These are phyloP conservation scores for Misopates orontium DNA, from an alignment of 257 asterid species.

Conservation along the genomic window DNA sequence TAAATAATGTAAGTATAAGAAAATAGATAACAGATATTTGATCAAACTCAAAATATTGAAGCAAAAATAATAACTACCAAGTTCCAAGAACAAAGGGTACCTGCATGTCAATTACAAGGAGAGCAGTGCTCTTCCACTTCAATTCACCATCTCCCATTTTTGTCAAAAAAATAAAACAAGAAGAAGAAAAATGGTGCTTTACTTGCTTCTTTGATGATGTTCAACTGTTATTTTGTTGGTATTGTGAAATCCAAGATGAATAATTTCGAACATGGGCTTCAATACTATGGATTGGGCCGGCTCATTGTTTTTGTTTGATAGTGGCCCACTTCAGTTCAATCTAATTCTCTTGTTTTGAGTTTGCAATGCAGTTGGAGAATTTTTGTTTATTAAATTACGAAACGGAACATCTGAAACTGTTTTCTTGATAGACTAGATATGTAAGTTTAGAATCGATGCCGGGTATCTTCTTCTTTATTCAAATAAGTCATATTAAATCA, in stretches of 20 bases:
- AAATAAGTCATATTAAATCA: too few relatives aligned
- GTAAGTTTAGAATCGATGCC: too few relatives aligned
- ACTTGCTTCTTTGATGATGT: background rate
- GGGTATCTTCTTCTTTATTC: too few relatives aligned
- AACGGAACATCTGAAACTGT: too few relatives aligned
- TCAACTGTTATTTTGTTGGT: background rate
- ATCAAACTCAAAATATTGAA: background rate
- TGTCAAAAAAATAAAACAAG: too few relatives aligned
- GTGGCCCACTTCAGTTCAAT: constrained; percentile 13
- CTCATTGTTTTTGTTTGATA: background rate
- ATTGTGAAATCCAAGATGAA: background rate
- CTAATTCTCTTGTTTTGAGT: too few relatives aligned
- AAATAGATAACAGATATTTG: background rate
- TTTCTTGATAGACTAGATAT: too few relatives aligned
- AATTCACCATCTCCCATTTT: constrained; percentile 49
- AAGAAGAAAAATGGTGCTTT: background rate
- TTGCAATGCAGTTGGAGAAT: too few relatives aligned
- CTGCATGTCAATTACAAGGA: constrained; percentile 92
- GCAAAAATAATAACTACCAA: background rate
- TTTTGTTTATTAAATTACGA: too few relatives aligned
- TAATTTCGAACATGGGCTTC: constrained; percentile 5
- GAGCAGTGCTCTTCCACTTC: constrained; percentile 74
- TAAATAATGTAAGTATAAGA: too few relatives aligned
- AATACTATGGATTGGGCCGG: background rate
- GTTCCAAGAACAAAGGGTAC: constrained; percentile 25